A percentile compares a stretch with the other conserved stretches of the same genome.
phyloP scores from a whole-genome alignment of 306 rosid species.

The Prunus fruticosa region DNA sequence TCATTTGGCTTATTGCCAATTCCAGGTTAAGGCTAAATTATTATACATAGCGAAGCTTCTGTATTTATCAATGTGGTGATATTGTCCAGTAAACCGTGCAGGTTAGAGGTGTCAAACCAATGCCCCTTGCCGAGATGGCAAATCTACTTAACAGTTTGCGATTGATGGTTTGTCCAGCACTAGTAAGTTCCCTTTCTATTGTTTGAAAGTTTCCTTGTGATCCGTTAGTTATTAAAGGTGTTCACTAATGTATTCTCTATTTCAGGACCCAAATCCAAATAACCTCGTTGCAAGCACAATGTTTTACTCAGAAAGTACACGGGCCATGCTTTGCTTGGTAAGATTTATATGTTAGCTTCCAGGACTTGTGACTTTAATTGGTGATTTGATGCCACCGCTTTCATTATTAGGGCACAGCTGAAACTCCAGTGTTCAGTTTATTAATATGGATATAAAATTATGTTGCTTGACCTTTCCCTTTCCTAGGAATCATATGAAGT shows the following conservation, averaged over 20 bases:
- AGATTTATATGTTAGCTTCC: slow-evolving; percentile 30
- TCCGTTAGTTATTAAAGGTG: slow-evolving; percentile 20
- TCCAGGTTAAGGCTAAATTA: background rate
- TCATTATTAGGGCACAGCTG: background rate
- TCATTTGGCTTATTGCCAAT: background rate
- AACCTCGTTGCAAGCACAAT: slow-evolving; percentile 88
- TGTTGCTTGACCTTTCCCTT: background rate
- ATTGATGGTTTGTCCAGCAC: slow-evolving; percentile 80
- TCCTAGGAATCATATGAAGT: background rate
- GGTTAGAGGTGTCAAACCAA: slow-evolving; percentile 97
- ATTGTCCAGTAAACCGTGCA: slow-evolving; percentile 45
- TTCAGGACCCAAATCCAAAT: slow-evolving; percentile 96
- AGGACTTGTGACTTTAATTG: background rate
- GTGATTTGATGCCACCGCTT: background rate
- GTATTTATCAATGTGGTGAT: slow-evolving; percentile 17
- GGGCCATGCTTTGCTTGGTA: slow-evolving; percentile 97
- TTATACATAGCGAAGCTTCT: slow-evolving; percentile 8
- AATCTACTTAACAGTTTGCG: slow-evolving; percentile 66
- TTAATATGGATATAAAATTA: background rate
- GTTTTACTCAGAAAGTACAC: slow-evolving; percentile 86
- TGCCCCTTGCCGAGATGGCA: slow-evolving; percentile 78
- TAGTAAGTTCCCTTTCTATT: slow-evolving; percentile 51
- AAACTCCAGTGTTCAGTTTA: background rate
- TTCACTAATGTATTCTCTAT: slow-evolving; percentile 26
- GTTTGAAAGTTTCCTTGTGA: slow-evolving; percentile 5